Conservation (phyloP, 163 green algal species). For the Chlorella variabilis region DNA sequence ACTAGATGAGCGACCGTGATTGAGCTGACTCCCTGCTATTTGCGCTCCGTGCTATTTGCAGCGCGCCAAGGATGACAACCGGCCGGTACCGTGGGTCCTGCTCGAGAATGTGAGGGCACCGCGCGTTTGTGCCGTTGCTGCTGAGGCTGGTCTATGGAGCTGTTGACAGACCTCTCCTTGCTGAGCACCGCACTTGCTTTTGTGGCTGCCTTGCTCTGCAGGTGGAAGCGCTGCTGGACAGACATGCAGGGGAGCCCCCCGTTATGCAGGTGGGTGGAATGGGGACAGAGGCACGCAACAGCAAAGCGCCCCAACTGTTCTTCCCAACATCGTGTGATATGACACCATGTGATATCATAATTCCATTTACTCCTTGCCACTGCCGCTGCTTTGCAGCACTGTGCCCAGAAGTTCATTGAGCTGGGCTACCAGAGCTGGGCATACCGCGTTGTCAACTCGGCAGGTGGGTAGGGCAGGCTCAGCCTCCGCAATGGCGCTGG, state of each 20-base stretch:
- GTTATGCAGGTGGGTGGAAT: slow-evolving; percentile 42
- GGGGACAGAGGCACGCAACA: no score
- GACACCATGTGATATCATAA: no score
- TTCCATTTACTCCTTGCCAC: background rate
- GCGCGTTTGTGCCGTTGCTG: background rate
- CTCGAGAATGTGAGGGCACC: slow-evolving; percentile 83
- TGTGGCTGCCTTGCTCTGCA: slow-evolving; percentile 28
- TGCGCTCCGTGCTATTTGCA: slow-evolving; percentile 40
- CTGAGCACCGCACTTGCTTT: no score
- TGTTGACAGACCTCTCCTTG: background rate
- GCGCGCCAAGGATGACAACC: slow-evolving; percentile 50
- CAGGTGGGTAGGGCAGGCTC: slow-evolving; percentile 41
- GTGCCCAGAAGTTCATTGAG: slow-evolving; percentile 67
- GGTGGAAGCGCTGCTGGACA: slow-evolving; percentile 85
- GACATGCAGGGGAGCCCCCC: slow-evolving; percentile 47
- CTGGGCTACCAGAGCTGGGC: slow-evolving; percentile 87
- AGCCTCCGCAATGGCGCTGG: background rate
- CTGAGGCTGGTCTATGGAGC: background rate
- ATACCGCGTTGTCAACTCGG: slow-evolving; percentile 74
- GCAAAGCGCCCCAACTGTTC: background rate
- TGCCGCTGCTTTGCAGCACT: slow-evolving; percentile 33
- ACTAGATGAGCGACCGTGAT: no score
- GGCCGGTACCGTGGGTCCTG: slow-evolving; percentile 86
- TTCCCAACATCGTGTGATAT: background rate
- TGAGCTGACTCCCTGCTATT: no score